Base-by-base conservation (phyloP, 768 basidiomycete genomes). In the Mycena vulgaris region DNA sequence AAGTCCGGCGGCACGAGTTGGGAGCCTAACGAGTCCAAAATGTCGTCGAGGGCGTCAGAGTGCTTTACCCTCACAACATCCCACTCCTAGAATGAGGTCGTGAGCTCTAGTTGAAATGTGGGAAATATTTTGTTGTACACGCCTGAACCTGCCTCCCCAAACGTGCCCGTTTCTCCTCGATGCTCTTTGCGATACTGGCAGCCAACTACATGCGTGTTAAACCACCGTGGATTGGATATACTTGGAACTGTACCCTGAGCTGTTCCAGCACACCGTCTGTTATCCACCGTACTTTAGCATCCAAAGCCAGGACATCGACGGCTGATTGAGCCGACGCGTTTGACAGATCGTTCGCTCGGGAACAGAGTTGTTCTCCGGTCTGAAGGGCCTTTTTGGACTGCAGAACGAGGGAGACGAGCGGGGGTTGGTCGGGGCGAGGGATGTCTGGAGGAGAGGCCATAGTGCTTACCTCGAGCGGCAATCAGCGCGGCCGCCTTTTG, bases 371-470 rank as follows among this genome's bases (percentile, higher is more conserved):
- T 81, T 95, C 87, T 1, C 93, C 94, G 42, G 91, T 89, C 70
- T 93, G 90, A 3, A 96, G 86, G 0, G 93, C 94, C 75, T 93
- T 93, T 85, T 95, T 93, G 2, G 94, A 95, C 75, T 93, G 91
- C 1, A 92, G 83, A 14, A 94, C 92, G 13, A 96, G 89, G 27
- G 92, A 89, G 37, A 93, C 87, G 25, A 95, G 88, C 69, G 92
- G 89, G 5, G 91, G 87, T 63, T 89, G 88, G 59, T 87, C 86
- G 6, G 77, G 75, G 49, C 74, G 75, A 52, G 72, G 72, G 66
- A 75, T 68, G 69, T 75, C 76, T 16, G 69, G 49, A 37, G 65
- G 71, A 47, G 61, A 69, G 51, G 72, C 39, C 68, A 71, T 74
- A 27, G 17, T 48, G 27, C 58, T 27, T 48, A 31, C 14, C 39